Evolutionary conservation across 2,329 filamentous ascomycete genomes (phyloP), one percentile per base, ranked within the genome.

Genomic region (Neofusicoccum parvum): DNA sequence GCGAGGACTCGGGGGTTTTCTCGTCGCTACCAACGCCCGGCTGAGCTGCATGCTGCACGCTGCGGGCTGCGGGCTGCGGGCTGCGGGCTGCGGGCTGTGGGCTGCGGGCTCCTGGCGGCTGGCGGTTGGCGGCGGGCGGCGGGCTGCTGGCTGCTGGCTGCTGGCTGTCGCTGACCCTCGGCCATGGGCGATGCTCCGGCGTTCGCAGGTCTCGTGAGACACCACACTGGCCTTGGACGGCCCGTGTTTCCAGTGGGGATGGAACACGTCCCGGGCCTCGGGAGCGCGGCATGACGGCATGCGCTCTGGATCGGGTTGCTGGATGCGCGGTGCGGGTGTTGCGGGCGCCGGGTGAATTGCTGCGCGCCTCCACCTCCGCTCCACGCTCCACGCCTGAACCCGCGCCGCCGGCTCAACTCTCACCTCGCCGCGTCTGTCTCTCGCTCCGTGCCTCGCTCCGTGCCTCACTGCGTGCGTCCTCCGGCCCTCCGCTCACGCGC

Each of bases 371-470:
- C 39, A 23, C 54, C 54, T 45, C 41, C 23, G 23, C 39, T 14
- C 20, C 39, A 11, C 23, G 23, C 23, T 11, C 10, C n/a, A 3
- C 46, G 46, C 46, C 46, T 27, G 17, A 36, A 56, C 20, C 53
- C 53, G 37, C 37, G 36, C 36, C 53, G 53, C 53, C 53, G 53
- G 53, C 36, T 56, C 53, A 56, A 59, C 32, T 17, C 53, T 51
- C 48, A 36, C 48, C 27, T 3, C 27, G 9, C 46, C 46, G 27
- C 27, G 5, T 32, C 27, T 5, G 20, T 49, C 36, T 23, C 50
- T 54, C 50, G 50, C 50, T 54, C 50, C 50, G 50, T 39, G 50
- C 50, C 50, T 41, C 36, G 36, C 17, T 41, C 34, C 34, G 43
- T 46, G 4, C 36, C 14, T n/a, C n/a, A 15, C 36, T 20, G 23